phyloP scores from a whole-genome alignment of 768 basidiomycete genomes.

The Boletus reticuloceps region DNA sequence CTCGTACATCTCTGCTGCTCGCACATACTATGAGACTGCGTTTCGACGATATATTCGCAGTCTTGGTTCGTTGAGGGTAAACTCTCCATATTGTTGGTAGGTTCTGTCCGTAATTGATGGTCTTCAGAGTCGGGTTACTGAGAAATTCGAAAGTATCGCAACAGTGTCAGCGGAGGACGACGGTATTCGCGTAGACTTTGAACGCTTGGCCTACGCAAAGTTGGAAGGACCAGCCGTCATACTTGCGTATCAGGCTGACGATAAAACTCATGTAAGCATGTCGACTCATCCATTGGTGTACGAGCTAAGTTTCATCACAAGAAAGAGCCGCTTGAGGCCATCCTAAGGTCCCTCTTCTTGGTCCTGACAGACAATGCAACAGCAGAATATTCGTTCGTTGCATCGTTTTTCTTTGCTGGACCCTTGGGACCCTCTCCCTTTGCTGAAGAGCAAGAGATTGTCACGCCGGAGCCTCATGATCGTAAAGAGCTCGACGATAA shows the following conservation, averaged over 20 bases:
- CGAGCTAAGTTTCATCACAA: constrained; percentile 28
- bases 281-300: neutral
- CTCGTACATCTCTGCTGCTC: constrained; percentile 77
- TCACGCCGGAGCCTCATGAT: constrained; percentile 42
- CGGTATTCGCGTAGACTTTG: constrained; percentile 41
- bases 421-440: constrained; percentile 25
- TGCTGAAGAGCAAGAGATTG: constrained; percentile 33
- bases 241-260: constrained; percentile 85
- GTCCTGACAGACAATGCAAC: constrained; percentile 95
- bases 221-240: constrained; percentile 81
- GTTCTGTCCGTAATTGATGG: neutral
- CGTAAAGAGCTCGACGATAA: constrained; percentile 36
- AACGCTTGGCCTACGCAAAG: constrained; percentile 63
- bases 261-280: constrained; percentile 76
- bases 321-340: constrained; percentile 82
- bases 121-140: constrained; percentile 58
- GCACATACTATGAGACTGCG: constrained; percentile 94
- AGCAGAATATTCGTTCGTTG: constrained; percentile 86
- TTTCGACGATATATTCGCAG: constrained; percentile 87
- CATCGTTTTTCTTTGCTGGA: constrained; percentile 68
- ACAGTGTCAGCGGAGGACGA: constrained; percentile 42
- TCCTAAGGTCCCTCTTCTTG: constrained; percentile 81
- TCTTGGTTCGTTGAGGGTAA: constrained; percentile 74
- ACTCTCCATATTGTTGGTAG: constrained; percentile 6
- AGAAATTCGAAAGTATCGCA: constrained; percentile 68